Base-by-base conservation (phyloP, 352 stramenopile species). In the Phytophthora tentaculata region DNA sequence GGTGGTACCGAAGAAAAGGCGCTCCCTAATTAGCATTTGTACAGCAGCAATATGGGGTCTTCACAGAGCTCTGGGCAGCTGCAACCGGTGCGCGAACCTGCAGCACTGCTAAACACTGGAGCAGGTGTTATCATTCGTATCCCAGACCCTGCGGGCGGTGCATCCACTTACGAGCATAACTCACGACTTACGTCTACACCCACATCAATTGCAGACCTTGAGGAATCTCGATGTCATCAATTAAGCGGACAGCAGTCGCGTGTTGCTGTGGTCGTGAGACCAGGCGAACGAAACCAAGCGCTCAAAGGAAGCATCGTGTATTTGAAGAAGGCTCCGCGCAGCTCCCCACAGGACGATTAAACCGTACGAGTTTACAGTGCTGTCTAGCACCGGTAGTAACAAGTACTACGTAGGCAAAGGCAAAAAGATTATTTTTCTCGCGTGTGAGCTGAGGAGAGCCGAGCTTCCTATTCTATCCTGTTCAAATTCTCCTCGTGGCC, bases 241-340 rank as follows among this genome's bases (percentile, higher is more conserved):
- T n/a, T n/a, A n/a, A n/a, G n/a, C n/a, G 7, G 13, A 35, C 48
- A 66, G 13, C 51, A 62, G 49, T 50, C 23, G 10, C 57, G 61
- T 22, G 60, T 89, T n/a, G 55, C 80, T 24, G 65, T 84, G 0
- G 83, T 84, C 39, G 82, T 84, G 35, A 85, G 61, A 65, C 53
- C 61, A 24, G 80, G 80, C 32, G 51, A 55, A 4, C 61, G 71
- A 29, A 94, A 92, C 37, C n/a, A 67, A 56, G 47, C 58, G 22
- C 50, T 91, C 32, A 81, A 80, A 64, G 61, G 61, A 62, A 93
- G 80, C 39, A 52, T 92, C 44, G 72, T 91, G 39, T 94, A 84
- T 60, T 64, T 92, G 22, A 91, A 88, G 70, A 81, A 77, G 45
- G 65, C 73, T 3, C 56, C 72, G 23, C 47, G 39, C 13, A 72